Conservation (phyloP, 2,329 filamentous ascomycete species). For the Beauveria sp. region DNA sequence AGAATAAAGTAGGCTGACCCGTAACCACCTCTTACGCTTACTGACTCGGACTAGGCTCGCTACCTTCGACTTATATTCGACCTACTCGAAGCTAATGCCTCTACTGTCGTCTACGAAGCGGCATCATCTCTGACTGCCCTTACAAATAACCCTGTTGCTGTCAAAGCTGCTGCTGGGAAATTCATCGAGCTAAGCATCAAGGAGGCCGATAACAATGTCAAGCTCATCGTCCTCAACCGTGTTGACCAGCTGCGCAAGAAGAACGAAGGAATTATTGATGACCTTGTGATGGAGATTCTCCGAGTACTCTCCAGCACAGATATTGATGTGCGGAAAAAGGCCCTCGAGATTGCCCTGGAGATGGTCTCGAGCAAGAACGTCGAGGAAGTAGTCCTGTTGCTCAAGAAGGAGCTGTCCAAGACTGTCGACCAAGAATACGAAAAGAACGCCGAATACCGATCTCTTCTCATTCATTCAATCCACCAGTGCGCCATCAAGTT, state of each 20-base stretch:
- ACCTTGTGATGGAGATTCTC: constrained; percentile 93
- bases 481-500: constrained; percentile 99
- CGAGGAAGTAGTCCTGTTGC: constrained; percentile 87
- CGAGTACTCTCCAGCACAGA: constrained; percentile 92
- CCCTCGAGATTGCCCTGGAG: constrained; percentile 80
- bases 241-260: constrained; percentile 81
- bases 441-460: constrained; percentile 93
- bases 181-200: constrained; percentile 97
- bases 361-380: constrained; percentile 99
- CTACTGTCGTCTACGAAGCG: constrained; percentile 95
- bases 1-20: constrained; percentile 69
- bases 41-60: constrained; percentile 50
- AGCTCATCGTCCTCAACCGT: constrained; percentile 92
- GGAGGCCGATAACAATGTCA: constrained; percentile 98
- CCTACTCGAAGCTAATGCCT: constrained; percentile 83
- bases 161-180: constrained; percentile 92
- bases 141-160: constrained; percentile 92
- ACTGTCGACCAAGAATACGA: constrained; percentile 98
- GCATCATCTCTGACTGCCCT: constrained; percentile 89
- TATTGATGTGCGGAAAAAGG: constrained; percentile 90
- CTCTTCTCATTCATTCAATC: constrained; percentile 91
- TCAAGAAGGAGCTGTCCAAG: constrained; percentile 97
- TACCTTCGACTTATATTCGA: constrained; percentile 96
- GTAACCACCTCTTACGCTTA: not conserved
- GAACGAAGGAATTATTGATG: constrained; percentile 86